Base-by-base conservation (phyloP, 2,329 filamentous ascomycete species). In the Tetracladium maxilliforme region DNA sequence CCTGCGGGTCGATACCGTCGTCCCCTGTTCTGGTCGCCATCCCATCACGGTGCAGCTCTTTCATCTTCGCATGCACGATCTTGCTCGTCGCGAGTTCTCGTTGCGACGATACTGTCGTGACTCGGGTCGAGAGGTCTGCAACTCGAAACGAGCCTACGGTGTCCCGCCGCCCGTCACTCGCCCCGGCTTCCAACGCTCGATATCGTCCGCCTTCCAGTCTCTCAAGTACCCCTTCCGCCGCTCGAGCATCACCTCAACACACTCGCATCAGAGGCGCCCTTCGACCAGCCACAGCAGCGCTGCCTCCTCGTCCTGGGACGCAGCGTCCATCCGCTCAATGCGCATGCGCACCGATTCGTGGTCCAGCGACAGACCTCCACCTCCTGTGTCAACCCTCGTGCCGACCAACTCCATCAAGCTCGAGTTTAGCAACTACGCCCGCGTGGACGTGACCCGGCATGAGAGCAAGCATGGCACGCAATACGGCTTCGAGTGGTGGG, bases 341-440 rank as follows among this genome's bases (percentile, higher is more conserved):
- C n/a, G 14, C 12, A 8, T 12, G 21, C n/a, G 21, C 14, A 10
- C 21, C 8, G 8, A 2, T 18, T 17, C n/a, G 16, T 17, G 3
- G 7, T 7, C 11, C 15, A 25, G 3, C 15, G 14, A 11, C 15
- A 25, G 11, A 2, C 14, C 7, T 4, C 4, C 1, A 4, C 14
- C n/a, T 7, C 10, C 23, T 12, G 12, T 13, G 30, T 38, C 15
- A 45, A 44, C 29, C 41, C 47, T 14, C 26, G 42, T 59, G 22
- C 69, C 80, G 11, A 80, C 75, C 30, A 83, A 92, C 48, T 76
- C 67, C 18, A 79, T 87, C 47, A 81, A 84, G 51, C 66, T 98
- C 17, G 87, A 95, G 47, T 98, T 94, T 47, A 92, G 83, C 36
- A 98, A 95, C 55, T 98, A 98, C 47, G 87, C 87, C 3, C 83